A percentile compares a stretch with the other conserved stretches of the same genome.
These are phyloP conservation scores for Naganishia vishniacii DNA, from an alignment of 768 basidiomycete species.

Conservation along the genomic window DNA sequence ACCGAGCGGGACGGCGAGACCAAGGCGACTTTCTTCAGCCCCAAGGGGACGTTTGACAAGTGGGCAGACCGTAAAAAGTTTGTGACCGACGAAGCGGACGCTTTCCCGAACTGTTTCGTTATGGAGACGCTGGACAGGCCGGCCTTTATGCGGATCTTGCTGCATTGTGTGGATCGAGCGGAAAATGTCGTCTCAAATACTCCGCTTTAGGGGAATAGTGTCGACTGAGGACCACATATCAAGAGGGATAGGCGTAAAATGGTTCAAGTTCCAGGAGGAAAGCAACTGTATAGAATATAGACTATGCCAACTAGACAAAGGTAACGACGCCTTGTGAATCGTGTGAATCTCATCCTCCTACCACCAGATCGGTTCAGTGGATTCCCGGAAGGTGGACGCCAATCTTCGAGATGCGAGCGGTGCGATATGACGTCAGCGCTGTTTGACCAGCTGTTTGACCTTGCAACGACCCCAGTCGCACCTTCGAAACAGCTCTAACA, in stretches of 20 bases:
- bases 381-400: too few relatives aligned
- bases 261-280: too few relatives aligned
- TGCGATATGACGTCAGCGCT: neutral
- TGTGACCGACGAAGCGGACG: neutral
- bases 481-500: too few relatives aligned
- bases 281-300: neutral
- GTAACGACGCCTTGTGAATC: too few relatives aligned
- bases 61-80: neutral
- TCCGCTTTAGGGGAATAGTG: neutral
- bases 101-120: conserved; percentile 15
- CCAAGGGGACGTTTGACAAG: neutral
- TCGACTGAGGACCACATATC: too few relatives aligned
- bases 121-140: conserved; percentile 16
- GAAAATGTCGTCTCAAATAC: conserved; percentile 17
- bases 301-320: too few relatives aligned
- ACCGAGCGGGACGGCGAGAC: conserved; percentile 21
- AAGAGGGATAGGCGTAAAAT: too few relatives aligned
- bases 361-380: too few relatives aligned
- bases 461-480: too few relatives aligned
- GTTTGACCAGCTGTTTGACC: neutral
- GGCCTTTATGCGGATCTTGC: conserved; percentile 22
- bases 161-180: conserved; percentile 20
- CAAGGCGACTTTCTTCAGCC: conserved; percentile 18
- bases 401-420: too few relatives aligned
- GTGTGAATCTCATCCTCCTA: too few relatives aligned